phyloP scores from a whole-genome alignment of 2,329 filamentous ascomycete species.

The Nothomitra cinnamomea region DNA sequence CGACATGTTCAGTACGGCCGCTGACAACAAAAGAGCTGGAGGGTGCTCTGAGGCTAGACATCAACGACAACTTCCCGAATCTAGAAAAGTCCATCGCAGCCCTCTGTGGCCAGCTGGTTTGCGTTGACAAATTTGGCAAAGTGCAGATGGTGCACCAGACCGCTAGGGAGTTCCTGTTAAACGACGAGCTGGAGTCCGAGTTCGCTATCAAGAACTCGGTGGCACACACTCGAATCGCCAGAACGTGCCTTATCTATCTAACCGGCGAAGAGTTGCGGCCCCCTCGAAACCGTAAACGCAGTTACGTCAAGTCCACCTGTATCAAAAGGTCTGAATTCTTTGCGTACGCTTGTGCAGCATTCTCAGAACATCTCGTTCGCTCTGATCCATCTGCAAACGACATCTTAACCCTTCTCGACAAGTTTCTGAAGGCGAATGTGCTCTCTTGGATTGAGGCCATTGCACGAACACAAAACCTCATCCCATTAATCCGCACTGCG shows the following conservation, averaged over 20 bases:
- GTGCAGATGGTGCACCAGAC: constrained; percentile 25
- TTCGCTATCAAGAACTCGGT: constrained; percentile 16
- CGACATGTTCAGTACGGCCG: constrained; percentile 19
- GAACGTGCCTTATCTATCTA: constrained; percentile 21
- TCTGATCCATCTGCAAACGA: constrained; percentile 10
- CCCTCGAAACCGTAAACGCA: constrained; percentile 14
- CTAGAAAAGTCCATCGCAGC: constrained; percentile 16
- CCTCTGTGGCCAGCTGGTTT: constrained; percentile 22
- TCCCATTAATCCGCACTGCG: constrained; percentile 7
- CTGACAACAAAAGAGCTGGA: constrained; percentile 21
- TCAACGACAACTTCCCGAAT: constrained; percentile 17
- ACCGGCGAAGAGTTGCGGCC: constrained; percentile 20
- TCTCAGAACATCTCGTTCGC: constrained; percentile 15
- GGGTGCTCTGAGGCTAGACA: constrained; percentile 20
- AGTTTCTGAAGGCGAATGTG: constrained; percentile 16
- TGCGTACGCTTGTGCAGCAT: constrained; percentile 15
- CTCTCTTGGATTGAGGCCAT: constrained; percentile 18
- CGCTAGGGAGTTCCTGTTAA: constrained; percentile 16
- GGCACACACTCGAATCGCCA: constrained; percentile 20
- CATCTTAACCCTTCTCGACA: constrained; percentile 11
- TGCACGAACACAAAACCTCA: constrained; percentile 10
- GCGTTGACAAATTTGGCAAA: constrained; percentile 18
- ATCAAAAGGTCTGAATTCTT: constrained; percentile 10
- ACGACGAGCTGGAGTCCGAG: constrained; percentile 14
- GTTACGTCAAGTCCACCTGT: constrained; percentile 3